A percentile compares a stretch with the other conserved stretches of the same genome.
Evolutionary conservation across 2,329 filamentous ascomycete genomes (phyloP).

Genomic region (Aspergillus sp.): DNA sequence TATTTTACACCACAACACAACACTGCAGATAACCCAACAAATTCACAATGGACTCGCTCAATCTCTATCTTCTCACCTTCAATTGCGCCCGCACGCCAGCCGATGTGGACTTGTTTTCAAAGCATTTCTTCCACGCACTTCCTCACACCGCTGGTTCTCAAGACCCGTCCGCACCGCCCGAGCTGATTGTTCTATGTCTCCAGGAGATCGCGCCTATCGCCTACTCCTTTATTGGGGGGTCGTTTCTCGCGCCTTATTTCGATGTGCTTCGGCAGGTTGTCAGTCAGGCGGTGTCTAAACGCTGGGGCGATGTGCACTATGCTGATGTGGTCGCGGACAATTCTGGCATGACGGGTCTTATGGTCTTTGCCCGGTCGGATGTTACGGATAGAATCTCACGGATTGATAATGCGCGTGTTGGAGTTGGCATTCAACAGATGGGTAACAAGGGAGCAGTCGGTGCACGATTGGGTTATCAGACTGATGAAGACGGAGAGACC

Average conservation of each 20-base stretch:
- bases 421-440: constrained; percentile 81
- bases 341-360: constrained; percentile 82
- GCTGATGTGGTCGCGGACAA: constrained; percentile 67
- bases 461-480: constrained; percentile 61
- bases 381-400: constrained; percentile 54
- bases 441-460: constrained; percentile 94
- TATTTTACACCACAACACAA: no score
- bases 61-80: constrained; percentile 78
- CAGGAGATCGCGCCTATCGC: constrained; percentile 87
- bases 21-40: no score
- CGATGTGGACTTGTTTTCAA: constrained; percentile 64
- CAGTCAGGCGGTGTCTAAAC: constrained; percentile 58
- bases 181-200: constrained; percentile 64
- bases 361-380: constrained; percentile 71
- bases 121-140: constrained; percentile 63
- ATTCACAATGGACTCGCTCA: constrained; percentile 48
- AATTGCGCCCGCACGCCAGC: constrained; percentile 76
- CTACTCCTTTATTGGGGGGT: constrained; percentile 79
- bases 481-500: constrained; percentile 35
- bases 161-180: constrained; percentile 54
- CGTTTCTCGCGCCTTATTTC: constrained; percentile 73
- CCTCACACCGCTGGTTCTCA: constrained; percentile 37
- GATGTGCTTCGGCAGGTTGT: constrained; percentile 66
- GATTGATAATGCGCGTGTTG: constrained; percentile 74
- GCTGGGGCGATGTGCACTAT: constrained; percentile 50